These are phyloP conservation scores for Ophiorrhiza pumila DNA, from an alignment of 257 asterid species.

Conservation along the genomic window DNA sequence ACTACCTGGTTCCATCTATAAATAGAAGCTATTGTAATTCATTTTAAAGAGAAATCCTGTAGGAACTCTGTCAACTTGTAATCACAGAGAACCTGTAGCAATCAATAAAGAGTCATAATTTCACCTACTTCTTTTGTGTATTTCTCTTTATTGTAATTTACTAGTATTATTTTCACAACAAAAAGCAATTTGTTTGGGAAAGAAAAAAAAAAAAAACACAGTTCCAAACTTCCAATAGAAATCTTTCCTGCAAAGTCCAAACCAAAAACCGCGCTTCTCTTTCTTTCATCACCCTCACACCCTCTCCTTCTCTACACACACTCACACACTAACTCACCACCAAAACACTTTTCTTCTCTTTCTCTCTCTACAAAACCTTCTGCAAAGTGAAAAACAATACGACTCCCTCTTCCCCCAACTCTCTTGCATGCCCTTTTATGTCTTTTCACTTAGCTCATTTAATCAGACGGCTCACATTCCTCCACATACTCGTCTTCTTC, in stretches of 20 bases:
- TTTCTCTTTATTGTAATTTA: no score
- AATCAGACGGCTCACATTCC: constrained; percentile 30
- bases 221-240: background rate
- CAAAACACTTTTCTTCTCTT: background rate
- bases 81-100: no score
- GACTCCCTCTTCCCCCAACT: background rate
- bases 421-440: constrained; percentile 25
- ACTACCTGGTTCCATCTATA: no score
- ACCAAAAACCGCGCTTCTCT: background rate
- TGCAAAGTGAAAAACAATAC: constrained; percentile 12
- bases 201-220: no score
- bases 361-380: constrained; percentile 9
- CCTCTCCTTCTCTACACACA: constrained; percentile 7
- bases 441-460: constrained; percentile 19
- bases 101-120: no score
- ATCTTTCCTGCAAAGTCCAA: background rate
- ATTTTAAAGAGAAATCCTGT: no score
- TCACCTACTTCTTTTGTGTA: no score
- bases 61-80: no score
- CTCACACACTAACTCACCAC: background rate
- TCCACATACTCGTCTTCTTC: constrained; percentile 27
- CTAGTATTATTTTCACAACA: no score
- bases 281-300: background rate
- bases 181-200: no score
- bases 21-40: no score